Percentiles rank a stretch among this genome's conserved stretches.
Conservation (phyloP, 441 rosid species). For the Erodium trifolium region DNA sequence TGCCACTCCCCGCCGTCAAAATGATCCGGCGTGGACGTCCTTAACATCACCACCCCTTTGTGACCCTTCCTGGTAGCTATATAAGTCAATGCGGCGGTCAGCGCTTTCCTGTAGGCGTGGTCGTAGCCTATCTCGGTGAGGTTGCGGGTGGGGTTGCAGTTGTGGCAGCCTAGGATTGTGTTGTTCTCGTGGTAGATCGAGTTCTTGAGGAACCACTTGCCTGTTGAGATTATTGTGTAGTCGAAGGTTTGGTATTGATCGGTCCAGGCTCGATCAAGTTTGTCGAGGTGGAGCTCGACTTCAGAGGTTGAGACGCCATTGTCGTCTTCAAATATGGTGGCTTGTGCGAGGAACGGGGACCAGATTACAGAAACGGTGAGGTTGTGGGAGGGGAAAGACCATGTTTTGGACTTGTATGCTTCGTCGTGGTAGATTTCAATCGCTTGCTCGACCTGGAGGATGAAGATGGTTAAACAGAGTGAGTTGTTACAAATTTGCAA, state of each 20-base stretch:
- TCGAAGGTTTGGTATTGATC: slow-evolving; percentile 43
- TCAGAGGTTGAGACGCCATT: slow-evolving; percentile 70
- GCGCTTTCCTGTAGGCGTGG: slow-evolving; percentile 58
- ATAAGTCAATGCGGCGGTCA: slow-evolving; percentile 47
- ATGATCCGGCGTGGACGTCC: slow-evolving; percentile 87
- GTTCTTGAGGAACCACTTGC: slow-evolving; percentile 87
- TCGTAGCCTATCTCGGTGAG: slow-evolving; percentile 61
- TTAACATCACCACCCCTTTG: slow-evolving; percentile 50
- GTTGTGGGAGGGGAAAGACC: slow-evolving; percentile 67
- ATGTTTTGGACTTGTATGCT: slow-evolving; percentile 60
- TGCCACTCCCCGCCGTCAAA: slow-evolving; percentile 93
- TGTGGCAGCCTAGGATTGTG: slow-evolving; percentile 60
- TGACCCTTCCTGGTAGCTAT: slow-evolving; percentile 36
- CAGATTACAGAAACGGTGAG: slow-evolving; percentile 61
- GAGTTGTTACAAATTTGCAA: too few species aligned
- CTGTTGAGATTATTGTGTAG: slow-evolving; percentile 65
- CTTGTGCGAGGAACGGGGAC: slow-evolving; percentile 84
- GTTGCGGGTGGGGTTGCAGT: slow-evolving; percentile 47
- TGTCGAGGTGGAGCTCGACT: slow-evolving; percentile 69
- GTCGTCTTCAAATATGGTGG: slow-evolving; percentile 72
- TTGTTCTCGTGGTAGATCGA: slow-evolving; percentile 70
- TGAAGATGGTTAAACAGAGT: too few species aligned
- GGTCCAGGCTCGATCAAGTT: slow-evolving; percentile 68
- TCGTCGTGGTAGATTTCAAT: slow-evolving; percentile 71
- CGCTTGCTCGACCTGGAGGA: slow-evolving; percentile 58